These are phyloP conservation scores for Alternaria sp. DNA, from an alignment of 2,329 filamentous ascomycete species.

Conservation along the genomic window DNA sequence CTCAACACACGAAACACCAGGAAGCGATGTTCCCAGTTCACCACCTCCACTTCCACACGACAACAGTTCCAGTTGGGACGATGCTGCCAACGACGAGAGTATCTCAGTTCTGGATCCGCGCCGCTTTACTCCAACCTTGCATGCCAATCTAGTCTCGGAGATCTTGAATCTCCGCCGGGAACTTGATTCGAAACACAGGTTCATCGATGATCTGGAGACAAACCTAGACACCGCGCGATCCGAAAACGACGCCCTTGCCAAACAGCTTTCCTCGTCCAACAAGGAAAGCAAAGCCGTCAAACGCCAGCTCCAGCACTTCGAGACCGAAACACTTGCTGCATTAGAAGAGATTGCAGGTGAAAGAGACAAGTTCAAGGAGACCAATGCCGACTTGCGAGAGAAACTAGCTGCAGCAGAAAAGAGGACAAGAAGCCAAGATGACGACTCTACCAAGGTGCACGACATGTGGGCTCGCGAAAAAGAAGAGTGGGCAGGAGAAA, in stretches of 20 bases:
- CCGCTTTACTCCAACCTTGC: slow-evolving; percentile 91
- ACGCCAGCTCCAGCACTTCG: slow-evolving; percentile 82
- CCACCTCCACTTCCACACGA: slow-evolving; percentile 62
- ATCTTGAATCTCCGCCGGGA: slow-evolving; percentile 87
- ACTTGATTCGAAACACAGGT: slow-evolving; percentile 84
- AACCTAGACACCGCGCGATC: slow-evolving; percentile 72
- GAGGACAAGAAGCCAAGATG: slow-evolving; percentile 78
- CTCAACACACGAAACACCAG: slow-evolving; percentile 64
- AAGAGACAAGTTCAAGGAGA: slow-evolving; percentile 81
- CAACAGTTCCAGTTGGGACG: slow-evolving; percentile 55
- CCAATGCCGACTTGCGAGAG: slow-evolving; percentile 72
- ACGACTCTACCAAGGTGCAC: slow-evolving; percentile 80
- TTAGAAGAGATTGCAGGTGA: slow-evolving; percentile 83
- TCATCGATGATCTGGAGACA: slow-evolving; percentile 84
- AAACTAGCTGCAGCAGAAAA: slow-evolving; percentile 80
- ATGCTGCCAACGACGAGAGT: slow-evolving; percentile 67
- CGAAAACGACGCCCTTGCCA: slow-evolving; percentile 75
- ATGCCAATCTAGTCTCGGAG: slow-evolving; percentile 93
- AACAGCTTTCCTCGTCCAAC: slow-evolving; percentile 65
- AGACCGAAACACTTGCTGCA: slow-evolving; percentile 86
- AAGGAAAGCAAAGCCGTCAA: slow-evolving; percentile 84
- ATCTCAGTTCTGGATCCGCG: slow-evolving; percentile 83
- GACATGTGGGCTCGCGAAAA: slow-evolving; percentile 84
- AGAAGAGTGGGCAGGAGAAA: slow-evolving; percentile 83
- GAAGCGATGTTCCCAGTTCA: slow-evolving; percentile 70